Conservation (phyloP, 192 early-diverging fungal species). For the Borealophlyctis nickersoniae region DNA sequence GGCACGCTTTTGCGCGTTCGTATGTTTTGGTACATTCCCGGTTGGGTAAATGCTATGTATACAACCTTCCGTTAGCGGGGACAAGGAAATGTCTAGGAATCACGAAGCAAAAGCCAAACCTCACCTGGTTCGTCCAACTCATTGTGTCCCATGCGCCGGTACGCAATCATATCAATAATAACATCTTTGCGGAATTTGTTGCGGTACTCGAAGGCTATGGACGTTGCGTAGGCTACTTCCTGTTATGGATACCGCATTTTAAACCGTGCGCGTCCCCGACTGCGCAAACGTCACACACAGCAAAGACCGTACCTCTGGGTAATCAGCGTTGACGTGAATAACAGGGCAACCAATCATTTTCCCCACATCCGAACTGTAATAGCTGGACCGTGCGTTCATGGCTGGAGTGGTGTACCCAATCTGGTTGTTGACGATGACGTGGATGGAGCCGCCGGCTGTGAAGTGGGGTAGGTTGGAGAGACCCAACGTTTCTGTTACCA, state of each 20-base stretch:
- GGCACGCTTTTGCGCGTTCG: conserved; percentile 80
- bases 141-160: conserved; percentile 97
- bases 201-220: conserved; percentile 85
- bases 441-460: conserved; percentile 91
- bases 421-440: conserved; percentile 98
- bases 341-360: conserved; percentile 96
- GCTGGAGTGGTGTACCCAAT: conserved; percentile 94
- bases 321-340: conserved; percentile 94
- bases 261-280: neutral
- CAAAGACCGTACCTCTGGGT: conserved; percentile 57
- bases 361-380: conserved; percentile 90
- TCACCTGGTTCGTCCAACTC: conserved; percentile 88
- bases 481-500: conserved; percentile 94
- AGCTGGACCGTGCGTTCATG: conserved; percentile 86
- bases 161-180: conserved; percentile 91
- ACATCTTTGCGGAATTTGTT: conserved; percentile 93
- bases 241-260: conserved; percentile 23
- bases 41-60: conserved; percentile 80
- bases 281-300: no score
- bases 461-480: conserved; percentile 95
- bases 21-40: conserved; percentile 94
- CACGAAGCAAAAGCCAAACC: neutral
- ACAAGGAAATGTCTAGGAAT: neutral
- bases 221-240: conserved; percentile 83
- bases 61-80: neutral